These are phyloP conservation scores for Coemansia sp. DNA, from an alignment of 192 early-diverging fungal genomes.

Conservation along the genomic window DNA sequence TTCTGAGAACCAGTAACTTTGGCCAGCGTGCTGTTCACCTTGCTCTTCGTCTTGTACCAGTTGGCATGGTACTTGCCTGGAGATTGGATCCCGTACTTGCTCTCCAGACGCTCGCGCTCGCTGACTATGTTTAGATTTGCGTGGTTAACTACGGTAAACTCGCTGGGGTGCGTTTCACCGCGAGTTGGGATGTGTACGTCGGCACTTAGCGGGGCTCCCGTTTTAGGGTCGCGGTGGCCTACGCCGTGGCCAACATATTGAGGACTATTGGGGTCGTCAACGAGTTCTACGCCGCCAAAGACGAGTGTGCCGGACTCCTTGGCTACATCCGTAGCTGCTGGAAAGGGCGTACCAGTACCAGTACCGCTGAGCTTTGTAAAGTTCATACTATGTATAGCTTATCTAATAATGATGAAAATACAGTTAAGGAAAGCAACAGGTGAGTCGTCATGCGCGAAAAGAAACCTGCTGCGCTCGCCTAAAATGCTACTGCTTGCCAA, in stretches of 20 bases:
- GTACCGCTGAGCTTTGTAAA: conserved; percentile 31
- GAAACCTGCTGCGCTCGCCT: background rate
- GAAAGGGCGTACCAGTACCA: conserved; percentile 46
- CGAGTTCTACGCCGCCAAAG: conserved; percentile 45
- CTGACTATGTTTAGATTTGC: conserved; percentile 10
- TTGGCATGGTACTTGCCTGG: conserved; percentile 53
- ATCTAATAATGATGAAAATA: background rate
- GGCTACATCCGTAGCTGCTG: conserved; percentile 55
- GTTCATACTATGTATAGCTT: conserved; percentile 10
- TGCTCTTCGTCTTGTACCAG: conserved; percentile 50
- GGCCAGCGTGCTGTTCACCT: conserved; percentile 23
- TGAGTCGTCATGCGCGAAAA: background rate
- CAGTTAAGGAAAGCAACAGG: background rate
- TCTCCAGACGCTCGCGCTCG: conserved; percentile 20
- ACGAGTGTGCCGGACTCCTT: conserved; percentile 40
- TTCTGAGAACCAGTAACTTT: conserved; percentile 40
- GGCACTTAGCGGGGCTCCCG: conserved; percentile 35
- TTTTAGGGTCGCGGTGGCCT: conserved; percentile 52
- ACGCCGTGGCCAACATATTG: conserved; percentile 53
- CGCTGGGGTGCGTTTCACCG: conserved; percentile 46
- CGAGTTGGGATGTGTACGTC: conserved; percentile 39
- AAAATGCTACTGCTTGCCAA: background rate
- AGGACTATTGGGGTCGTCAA: conserved; percentile 37
- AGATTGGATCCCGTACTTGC: conserved; percentile 35
- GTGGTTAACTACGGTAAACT: conserved; percentile 17